A percentile compares a stretch with the other conserved stretches of the same genome.
phyloP scores from a whole-genome alignment of 139 green algal species.

The Tetraselmis chui region DNA sequence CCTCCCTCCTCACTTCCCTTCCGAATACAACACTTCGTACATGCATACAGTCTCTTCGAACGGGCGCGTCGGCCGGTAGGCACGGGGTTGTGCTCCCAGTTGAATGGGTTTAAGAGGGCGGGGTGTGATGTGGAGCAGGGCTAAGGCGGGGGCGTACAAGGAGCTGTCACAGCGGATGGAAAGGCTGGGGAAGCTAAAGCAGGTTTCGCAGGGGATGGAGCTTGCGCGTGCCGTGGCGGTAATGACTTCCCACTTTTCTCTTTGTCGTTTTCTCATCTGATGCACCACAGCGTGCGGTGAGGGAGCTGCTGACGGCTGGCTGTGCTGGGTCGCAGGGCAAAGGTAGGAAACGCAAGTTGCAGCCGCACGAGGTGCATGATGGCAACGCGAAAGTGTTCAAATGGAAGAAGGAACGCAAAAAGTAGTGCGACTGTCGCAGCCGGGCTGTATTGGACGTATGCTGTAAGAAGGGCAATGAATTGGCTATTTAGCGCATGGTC shows the following conservation, averaged over 20 bases:
- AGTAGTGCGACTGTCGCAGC: conserved; percentile 21
- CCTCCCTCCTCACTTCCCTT: neutral
- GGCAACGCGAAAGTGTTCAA: conserved; percentile 39
- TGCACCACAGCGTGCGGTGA: too few species aligned
- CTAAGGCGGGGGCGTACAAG: conserved; percentile 56
- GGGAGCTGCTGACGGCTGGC: neutral
- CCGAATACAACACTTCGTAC: neutral
- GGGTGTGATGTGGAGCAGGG: conserved; percentile 49
- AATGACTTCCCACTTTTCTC: neutral
- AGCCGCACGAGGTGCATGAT: conserved; percentile 22
- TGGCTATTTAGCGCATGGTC: too few species aligned
- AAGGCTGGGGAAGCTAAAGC: conserved; percentile 48
- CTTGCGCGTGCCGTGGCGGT: conserved; percentile 64
- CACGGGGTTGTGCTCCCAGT: too few species aligned
- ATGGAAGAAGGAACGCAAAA: conserved; percentile 60
- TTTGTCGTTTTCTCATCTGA: neutral
- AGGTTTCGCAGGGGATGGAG: conserved; percentile 45
- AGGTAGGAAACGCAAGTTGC: conserved; percentile 70
- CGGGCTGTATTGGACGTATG: too few species aligned
- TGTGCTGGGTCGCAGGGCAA: conserved; percentile 39
- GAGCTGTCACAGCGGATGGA: conserved; percentile 69
- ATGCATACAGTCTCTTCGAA: neutral
- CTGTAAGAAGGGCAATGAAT: too few species aligned
- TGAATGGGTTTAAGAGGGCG: too few species aligned
- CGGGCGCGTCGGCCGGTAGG: neutral